Evolutionary conservation across 164 flowering plant genomes (phyloP).

Genomic region (Vitis labrusca): DNA sequence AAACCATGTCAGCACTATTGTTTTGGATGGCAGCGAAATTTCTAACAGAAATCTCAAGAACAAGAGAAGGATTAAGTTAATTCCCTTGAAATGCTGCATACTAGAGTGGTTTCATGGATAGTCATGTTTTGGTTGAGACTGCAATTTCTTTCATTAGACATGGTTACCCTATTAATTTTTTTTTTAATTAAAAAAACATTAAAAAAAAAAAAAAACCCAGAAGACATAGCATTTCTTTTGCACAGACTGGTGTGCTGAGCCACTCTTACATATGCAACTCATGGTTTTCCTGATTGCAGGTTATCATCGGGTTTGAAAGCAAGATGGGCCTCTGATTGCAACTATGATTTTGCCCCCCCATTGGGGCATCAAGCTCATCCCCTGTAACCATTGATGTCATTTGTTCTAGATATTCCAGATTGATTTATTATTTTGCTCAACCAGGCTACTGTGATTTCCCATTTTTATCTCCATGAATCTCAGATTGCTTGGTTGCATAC

Average conservation of each 20-base stretch:
- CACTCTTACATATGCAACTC: background rate
- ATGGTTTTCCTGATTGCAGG: conserved; percentile 19
- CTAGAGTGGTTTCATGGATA: too few species aligned
- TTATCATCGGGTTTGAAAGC: conserved; percentile 7
- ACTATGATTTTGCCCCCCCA: background rate
- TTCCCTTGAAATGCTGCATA: too few species aligned
- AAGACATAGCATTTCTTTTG: background rate
- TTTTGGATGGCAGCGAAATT: too few species aligned
- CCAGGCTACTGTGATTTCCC: conserved; percentile 40
- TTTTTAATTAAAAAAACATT: background rate
- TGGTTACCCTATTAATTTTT: background rate
- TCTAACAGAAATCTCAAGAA: too few species aligned
- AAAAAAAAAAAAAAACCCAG: background rate
- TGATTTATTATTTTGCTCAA: conserved; percentile 38
- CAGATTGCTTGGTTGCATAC: conserved; percentile 43
- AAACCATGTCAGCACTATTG: too few species aligned
- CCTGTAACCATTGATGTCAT: conserved; percentile 12
- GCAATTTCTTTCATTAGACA: too few species aligned
- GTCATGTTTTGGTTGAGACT: too few species aligned
- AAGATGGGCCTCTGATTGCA: background rate
- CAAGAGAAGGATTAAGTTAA: too few species aligned
- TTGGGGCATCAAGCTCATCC: conserved; percentile 5
- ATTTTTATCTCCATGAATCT: conserved; percentile 30
- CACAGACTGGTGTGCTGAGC: background rate
- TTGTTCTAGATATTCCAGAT: conserved; percentile 14